phyloP scores from a whole-genome alignment of 2,329 filamentous ascomycete species.

The Gyromitra esculenta region DNA sequence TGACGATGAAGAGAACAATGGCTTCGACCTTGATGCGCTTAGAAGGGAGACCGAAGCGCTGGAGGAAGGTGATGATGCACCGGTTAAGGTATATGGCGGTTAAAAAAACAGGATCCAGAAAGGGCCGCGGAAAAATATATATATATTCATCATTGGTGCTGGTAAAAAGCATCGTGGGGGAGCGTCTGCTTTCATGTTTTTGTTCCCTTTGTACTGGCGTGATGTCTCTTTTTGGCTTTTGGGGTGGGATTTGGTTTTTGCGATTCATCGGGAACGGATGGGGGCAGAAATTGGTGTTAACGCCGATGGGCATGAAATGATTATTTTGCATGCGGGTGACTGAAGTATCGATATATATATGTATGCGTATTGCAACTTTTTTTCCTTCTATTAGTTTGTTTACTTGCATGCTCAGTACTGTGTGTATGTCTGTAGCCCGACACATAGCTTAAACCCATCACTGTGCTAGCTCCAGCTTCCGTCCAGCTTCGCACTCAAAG shows the following conservation, averaged over 20 bases:
- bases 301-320: background rate
- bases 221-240: constrained; percentile 43
- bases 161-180: constrained; percentile 43
- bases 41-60: constrained; percentile 84
- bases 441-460: too few species aligned
- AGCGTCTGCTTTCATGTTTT: constrained; percentile 49
- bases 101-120: constrained; percentile 11
- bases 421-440: too few species aligned
- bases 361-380: background rate
- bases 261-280: constrained; percentile 23
- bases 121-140: constrained; percentile 17
- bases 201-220: constrained; percentile 48
- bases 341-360: constrained; percentile 11
- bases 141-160: constrained; percentile 44
- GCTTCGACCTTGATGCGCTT: constrained; percentile 84
- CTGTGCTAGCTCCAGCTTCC: background rate
- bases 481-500: background rate
- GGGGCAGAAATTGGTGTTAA: constrained; percentile 30
- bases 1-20: constrained; percentile 61
- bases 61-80: constrained; percentile 74
- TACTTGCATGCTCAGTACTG: too few species aligned
- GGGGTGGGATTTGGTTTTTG: constrained; percentile 35
- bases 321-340: constrained; percentile 21
- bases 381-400: too few species aligned
- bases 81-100: constrained; percentile 52